Evolutionary conservation across 176 grass and related monocot species (phyloP).

Genomic region (Chrysopogon serrulatus): DNA sequence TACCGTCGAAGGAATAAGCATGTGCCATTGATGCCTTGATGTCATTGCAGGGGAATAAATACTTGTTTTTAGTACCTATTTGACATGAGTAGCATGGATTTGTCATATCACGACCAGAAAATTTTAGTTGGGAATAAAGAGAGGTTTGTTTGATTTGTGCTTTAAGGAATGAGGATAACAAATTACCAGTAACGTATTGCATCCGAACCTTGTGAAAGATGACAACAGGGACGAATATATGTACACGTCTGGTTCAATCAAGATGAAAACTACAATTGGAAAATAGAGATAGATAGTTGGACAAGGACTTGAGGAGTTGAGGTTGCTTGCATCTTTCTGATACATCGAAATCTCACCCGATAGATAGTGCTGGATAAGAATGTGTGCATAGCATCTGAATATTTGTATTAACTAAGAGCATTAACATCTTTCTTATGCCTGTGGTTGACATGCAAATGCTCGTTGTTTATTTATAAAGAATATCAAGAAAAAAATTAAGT

Average conservation of each 20-base stretch:
- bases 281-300: neutral
- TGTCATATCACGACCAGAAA: neutral
- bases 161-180: neutral
- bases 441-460: neutral
- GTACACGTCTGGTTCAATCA: slow-evolving; percentile 1
- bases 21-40: neutral
- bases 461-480: neutral
- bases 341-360: neutral
- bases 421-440: neutral
- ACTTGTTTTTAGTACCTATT: slow-evolving; percentile 8
- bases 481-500: slow-evolving; percentile 21
- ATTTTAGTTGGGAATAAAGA: slow-evolving; percentile 22
- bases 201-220: slow-evolving; percentile 1
- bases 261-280: neutral
- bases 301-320: neutral
- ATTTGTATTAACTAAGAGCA: neutral
- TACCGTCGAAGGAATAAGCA: neutral
- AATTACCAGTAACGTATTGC: neutral
- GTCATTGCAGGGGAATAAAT: neutral
- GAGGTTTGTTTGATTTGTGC: neutral
- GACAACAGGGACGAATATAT: neutral
- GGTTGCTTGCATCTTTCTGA: slow-evolving; percentile 10
- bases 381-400: slow-evolving; percentile 5
- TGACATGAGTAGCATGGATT: neutral
- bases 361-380: neutral